These are phyloP conservation scores for Ochetophila trinervis DNA, from an alignment of 306 rosid genomes.

Conservation along the genomic window DNA sequence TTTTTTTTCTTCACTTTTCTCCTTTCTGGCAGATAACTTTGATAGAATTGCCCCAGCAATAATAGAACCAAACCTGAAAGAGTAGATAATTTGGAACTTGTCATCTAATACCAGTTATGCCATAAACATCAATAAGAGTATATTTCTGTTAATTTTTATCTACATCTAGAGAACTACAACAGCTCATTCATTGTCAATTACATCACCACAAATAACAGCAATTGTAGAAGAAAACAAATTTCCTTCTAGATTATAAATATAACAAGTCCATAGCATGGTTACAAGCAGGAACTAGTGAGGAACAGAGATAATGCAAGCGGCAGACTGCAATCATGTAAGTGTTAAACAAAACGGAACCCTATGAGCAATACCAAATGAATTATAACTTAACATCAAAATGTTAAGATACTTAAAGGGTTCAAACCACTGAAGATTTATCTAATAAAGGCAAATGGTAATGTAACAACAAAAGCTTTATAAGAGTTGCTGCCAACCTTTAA, in stretches of 20 bases:
- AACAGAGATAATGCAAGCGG: not conserved
- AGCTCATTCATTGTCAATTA: not conserved
- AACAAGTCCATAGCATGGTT: not conserved
- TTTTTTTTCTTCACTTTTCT: constrained; percentile 41
- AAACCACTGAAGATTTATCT: not conserved
- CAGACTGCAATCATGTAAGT: not conserved
- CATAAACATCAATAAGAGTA: not conserved
- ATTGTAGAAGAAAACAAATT: not conserved
- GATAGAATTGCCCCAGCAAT: constrained; percentile 72
- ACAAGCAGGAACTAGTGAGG: not conserved
- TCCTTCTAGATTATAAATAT: not conserved
- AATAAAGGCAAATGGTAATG: not conserved
- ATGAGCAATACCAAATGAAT: not conserved
- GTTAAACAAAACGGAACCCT: not conserved
- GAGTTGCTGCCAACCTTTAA: not conserved
- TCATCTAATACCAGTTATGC: not conserved
- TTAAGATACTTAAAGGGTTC: not conserved
- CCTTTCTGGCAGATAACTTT: constrained; percentile 52
- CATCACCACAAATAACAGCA: not conserved
- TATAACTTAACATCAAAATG: not conserved
- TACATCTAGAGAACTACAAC: not conserved
- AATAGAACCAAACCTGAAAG: constrained; percentile 79
- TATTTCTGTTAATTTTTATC: no score
- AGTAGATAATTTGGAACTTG: constrained; percentile 20
- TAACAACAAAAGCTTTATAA: not conserved